Evolutionary conservation across 2,329 filamentous ascomycete species (phyloP).

Genomic region (Fusarium sp.): DNA sequence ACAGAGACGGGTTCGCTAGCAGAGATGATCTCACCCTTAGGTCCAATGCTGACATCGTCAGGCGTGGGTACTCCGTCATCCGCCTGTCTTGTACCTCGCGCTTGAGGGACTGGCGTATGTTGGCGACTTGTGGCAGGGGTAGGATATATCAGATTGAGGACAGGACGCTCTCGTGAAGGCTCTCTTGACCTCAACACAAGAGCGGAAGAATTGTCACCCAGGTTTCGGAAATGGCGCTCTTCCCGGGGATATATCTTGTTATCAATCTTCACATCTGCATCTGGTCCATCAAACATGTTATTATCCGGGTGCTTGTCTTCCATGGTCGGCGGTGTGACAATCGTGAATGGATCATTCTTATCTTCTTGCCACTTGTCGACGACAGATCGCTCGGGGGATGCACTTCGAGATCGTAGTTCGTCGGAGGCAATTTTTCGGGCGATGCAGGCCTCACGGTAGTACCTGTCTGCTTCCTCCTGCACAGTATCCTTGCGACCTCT

Average conservation of each 20-base stretch:
- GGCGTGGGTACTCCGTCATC: slow-evolving; percentile 33
- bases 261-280: slow-evolving; percentile 74
- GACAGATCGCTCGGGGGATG: slow-evolving; percentile 65
- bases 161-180: slow-evolving; percentile 65
- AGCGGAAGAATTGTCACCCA: slow-evolving; percentile 41
- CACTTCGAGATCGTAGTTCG: slow-evolving; percentile 64
- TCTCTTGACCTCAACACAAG: slow-evolving; percentile 61
- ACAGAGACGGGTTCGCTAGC: slow-evolving; percentile 34
- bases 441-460: slow-evolving; percentile 67
- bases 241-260: slow-evolving; percentile 67
- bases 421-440: slow-evolving; percentile 66
- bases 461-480: slow-evolving; percentile 68
- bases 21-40: slow-evolving; percentile 58
- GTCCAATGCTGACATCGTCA: slow-evolving; percentile 53
- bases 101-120: slow-evolving; percentile 57
- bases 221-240: slow-evolving; percentile 53
- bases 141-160: slow-evolving; percentile 71
- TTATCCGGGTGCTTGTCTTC: slow-evolving; percentile 57
- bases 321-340: slow-evolving; percentile 68
- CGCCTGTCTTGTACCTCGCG: slow-evolving; percentile 31
- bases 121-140: slow-evolving; percentile 62
- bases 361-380: slow-evolving; percentile 64
- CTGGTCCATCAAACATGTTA: slow-evolving; percentile 66
- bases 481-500: slow-evolving; percentile 56
- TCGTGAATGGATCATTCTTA: slow-evolving; percentile 55